Evolutionary conservation across 225 moss, liverwort and hornwort genomes (phyloP), one percentile per base, ranked within the genome.

Genomic region (Bryum argenteum): DNA sequence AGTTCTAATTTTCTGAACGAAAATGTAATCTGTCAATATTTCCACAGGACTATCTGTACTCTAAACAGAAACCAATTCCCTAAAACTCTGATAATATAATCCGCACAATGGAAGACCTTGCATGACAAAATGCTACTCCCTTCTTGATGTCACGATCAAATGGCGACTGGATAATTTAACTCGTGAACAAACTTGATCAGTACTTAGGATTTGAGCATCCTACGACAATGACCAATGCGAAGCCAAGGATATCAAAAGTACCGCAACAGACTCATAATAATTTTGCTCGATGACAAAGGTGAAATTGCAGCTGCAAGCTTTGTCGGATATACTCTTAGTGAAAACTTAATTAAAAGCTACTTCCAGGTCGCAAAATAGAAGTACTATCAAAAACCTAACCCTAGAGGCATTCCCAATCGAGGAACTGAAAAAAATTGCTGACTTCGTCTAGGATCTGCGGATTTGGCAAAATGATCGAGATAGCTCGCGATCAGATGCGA

Each of bases 301-400:
- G 15, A 65, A 5, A 72, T 14, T 19, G 16, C 16, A 44, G 21
- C 37, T 45, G 10, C 11, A 2, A 56, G 20, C 45, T 47, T 33
- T 11, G 26, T 44, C 54, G 11, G 20, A 18, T 59, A 10, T 4
- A 17, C 33, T 40, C 22, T 0, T 22, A 39, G 0, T 41, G 19
- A 24, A 23, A 50, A 11, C 37, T 33, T 33, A 4, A 9, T n/a
- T 8, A 6, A 5, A 53, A 41, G 18, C 23, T 52, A 24, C 62
- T 53, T 23, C 41, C 37, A 19, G 41, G 9, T 41, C 33, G 14
- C 21, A 47, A 40, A 52, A 19, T 11, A 68, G 42, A 20, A 39
- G 41, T 17, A 48, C 44, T 24, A 7, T 18, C 61, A 58, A 8
- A 67, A 71, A 67, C 54, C 67, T 67, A 78, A 79, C 58, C 63